Base-by-base conservation (phyloP, 345 rosid species). In the Eucalyptus rudis region DNA sequence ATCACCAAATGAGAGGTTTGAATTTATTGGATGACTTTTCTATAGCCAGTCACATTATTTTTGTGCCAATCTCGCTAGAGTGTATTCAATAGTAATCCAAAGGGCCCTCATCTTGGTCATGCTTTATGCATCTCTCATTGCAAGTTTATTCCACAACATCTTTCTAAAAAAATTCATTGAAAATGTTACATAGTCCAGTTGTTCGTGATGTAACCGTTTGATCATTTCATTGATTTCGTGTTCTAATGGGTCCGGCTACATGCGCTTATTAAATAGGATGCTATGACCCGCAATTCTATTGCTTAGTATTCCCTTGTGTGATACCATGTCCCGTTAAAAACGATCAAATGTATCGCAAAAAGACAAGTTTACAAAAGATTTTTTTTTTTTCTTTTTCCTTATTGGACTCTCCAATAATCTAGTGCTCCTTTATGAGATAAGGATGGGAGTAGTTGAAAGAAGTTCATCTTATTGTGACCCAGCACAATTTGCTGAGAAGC, bases 191-290 rank as follows among this genome's bases (percentile, higher is more conserved):
- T 19, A 31, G 10, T 31, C 3, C 2, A 17, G 12, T 31, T 5
- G 2, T 7, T 36, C 1, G 80, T 71, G 45, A 19, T 0, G 0
- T 19, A 5, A 36, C 45, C 7, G 7, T 33, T 19, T 10, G 7
- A 5, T 71, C 13, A 33, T 71, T 71, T 71, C 7, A 19, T 33
- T 71, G 10, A 33, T 36, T 9, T 15, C 2, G 7, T 50, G 52
- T 50, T 50, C 52, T 50, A 50, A 50, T 50, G 52, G 7, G 7
- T 50, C 52, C 19, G 3, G 52, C 52, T 19, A 50, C 19, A 50
- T 50, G 52, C 1, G 0, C 52, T 15, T 59, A 27, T 27, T 59
- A 25, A 58, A 0, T 25, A 58, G 64, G n/a, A 58, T 25, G 64
- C 13, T 24, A 58, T 59, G 66, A 59, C 31, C 66, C 14, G 1